phyloP scores from a whole-genome alignment of 805 yeast species.

The Sungouiella thailandica region DNA sequence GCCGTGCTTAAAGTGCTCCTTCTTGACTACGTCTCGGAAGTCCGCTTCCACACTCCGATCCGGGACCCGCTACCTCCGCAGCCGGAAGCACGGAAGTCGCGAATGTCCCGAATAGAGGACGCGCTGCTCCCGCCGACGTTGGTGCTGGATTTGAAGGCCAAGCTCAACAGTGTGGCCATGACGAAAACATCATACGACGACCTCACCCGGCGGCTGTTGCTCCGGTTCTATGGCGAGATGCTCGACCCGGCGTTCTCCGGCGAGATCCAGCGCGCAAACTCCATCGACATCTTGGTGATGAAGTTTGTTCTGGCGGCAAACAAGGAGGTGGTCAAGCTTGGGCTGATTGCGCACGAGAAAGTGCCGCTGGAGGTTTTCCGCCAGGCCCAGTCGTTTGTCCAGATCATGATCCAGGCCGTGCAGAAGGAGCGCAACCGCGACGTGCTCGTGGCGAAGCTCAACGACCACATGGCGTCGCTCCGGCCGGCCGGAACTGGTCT shows the following conservation, averaged over 20 bases:
- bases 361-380: slow-evolving; percentile 29
- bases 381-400: slow-evolving; percentile 33
- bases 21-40: slow-evolving; percentile 59
- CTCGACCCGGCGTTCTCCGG: slow-evolving; percentile 42
- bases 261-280: slow-evolving; percentile 26
- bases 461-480: slow-evolving; percentile 35
- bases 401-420: slow-evolving; percentile 32
- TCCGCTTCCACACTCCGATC: slow-evolving; percentile 46
- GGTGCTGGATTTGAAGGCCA: slow-evolving; percentile 32
- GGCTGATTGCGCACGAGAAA: slow-evolving; percentile 23
- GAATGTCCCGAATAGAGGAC: slow-evolving; percentile 12
- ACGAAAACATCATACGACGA: slow-evolving; percentile 38
- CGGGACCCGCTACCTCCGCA: slow-evolving; percentile 2
- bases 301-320: slow-evolving; percentile 50
- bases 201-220: slow-evolving; percentile 50
- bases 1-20: slow-evolving; percentile 51
- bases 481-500: slow-evolving; percentile 18
- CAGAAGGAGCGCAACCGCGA: slow-evolving; percentile 35
- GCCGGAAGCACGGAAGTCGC: slow-evolving; percentile 5
- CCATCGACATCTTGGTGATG: slow-evolving; percentile 45
- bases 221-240: slow-evolving; percentile 60
- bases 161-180: slow-evolving; percentile 44
- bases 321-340: slow-evolving; percentile 44
- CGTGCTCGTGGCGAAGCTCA: slow-evolving; percentile 37
- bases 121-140: slow-evolving; percentile 32